These are phyloP conservation scores for Silene conica DNA, from an alignment of 148 eudicot genomes.

Conservation along the genomic window DNA sequence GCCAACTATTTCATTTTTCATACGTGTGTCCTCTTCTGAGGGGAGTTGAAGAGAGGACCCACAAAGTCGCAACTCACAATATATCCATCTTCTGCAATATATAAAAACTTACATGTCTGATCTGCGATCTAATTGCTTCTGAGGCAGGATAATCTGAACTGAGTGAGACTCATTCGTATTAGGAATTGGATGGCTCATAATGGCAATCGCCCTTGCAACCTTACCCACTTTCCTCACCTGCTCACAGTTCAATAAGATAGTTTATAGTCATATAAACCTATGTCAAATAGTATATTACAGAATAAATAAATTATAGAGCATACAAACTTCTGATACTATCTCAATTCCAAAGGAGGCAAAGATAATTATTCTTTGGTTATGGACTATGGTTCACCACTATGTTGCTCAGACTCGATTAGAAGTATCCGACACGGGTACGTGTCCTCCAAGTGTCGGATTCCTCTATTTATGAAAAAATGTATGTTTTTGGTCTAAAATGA, in stretches of 20 bases:
- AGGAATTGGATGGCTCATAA: constrained; percentile 98
- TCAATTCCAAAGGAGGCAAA: too few relatives aligned
- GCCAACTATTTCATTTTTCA: too few relatives aligned
- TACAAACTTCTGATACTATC: background rate
- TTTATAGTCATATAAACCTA: background rate
- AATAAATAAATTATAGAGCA: background rate
- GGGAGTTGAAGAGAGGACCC: too few relatives aligned
- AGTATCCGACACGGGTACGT: too few relatives aligned
- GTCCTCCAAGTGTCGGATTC: too few relatives aligned
- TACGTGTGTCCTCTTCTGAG: too few relatives aligned
- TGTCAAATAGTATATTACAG: background rate
- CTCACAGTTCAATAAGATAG: constrained; percentile 8
- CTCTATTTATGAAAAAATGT: too few relatives aligned
- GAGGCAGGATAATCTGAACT: constrained; percentile 90
- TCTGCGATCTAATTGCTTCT: constrained; percentile 87
- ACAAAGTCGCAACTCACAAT: too few relatives aligned
- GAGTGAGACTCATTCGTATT: constrained; percentile 85
- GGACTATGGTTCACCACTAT: too few relatives aligned
- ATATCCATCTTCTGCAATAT: background rate
- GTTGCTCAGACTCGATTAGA: too few relatives aligned
- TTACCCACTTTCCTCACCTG: constrained; percentile 93
- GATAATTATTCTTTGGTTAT: too few relatives aligned
- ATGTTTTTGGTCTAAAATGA: too few relatives aligned
- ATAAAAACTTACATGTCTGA: constrained; percentile 81
- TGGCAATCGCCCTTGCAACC: constrained; percentile 97